Percentiles rank a stretch among this genome's conserved stretches.
Evolutionary conservation across 345 rosid species (phyloP).

Genomic region (Hibiscus mutabilis): DNA sequence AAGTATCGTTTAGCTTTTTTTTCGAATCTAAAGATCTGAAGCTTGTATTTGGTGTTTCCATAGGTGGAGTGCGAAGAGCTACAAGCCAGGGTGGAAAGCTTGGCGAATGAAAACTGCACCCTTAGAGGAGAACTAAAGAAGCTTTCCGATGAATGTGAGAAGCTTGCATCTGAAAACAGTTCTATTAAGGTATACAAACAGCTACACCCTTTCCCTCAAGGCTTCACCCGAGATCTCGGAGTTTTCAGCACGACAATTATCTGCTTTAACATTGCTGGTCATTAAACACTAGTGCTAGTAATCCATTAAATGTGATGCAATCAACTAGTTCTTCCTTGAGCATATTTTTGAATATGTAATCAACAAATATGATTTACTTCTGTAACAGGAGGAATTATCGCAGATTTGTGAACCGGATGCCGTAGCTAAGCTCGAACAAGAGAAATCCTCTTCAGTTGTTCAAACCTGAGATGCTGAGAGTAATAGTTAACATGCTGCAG

Average conservation of each 20-base stretch:
- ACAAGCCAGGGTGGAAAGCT: conserved; percentile 59
- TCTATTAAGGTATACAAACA: conserved; percentile 54
- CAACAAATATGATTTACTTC: background rate
- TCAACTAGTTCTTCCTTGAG: background rate
- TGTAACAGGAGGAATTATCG: conserved; percentile 70
- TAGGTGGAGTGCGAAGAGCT: conserved; percentile 95
- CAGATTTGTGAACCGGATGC: conserved; percentile 36
- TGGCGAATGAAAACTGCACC: conserved; percentile 52
- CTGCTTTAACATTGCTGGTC: background rate
- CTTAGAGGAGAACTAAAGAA: conserved; percentile 79
- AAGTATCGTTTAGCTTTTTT: background rate
- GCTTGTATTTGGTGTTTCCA: background rate
- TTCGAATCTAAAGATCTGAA: background rate
- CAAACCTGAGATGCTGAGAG: conserved; percentile 19
- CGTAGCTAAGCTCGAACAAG: conserved; percentile 46
- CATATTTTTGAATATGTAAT: background rate
- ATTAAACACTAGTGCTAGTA: background rate
- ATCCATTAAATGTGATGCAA: background rate
- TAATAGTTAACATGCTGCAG: conserved; percentile 19
- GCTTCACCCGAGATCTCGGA: too few species aligned
- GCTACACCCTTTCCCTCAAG: background rate
- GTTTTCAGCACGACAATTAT: too few species aligned
- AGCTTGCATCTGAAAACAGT: conserved; percentile 72
- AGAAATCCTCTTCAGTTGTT: conserved; percentile 26
- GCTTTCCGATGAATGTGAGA: conserved; percentile 79